A percentile compares a stretch with the other conserved stretches of the same genome.
Evolutionary conservation across 305 asterid genomes (phyloP).

Genomic region (Fraxinus velutina): DNA sequence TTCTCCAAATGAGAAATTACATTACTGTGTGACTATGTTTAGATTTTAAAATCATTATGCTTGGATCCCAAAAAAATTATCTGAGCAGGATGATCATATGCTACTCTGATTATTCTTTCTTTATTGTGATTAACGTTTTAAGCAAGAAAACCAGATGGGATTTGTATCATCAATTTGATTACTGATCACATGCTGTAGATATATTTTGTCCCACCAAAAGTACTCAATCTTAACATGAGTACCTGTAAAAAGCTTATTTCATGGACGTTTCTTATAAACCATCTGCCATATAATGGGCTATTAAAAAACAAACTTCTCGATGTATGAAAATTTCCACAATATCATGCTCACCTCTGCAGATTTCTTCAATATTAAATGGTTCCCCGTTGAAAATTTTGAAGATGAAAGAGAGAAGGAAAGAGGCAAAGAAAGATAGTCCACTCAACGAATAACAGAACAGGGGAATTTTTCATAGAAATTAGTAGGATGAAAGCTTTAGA

Average conservation of each 20-base stretch:
- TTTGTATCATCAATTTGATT: background rate
- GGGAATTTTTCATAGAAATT: background rate
- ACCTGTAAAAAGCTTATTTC: constrained; percentile 1
- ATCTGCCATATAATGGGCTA: background rate
- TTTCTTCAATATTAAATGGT: background rate
- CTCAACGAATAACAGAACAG: constrained; percentile 6
- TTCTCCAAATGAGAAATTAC: background rate
- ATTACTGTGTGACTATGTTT: background rate
- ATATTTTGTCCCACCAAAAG: background rate
- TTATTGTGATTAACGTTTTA: background rate
- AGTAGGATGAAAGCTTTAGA: background rate
- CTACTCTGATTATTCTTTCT: background rate
- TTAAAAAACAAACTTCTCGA: background rate
- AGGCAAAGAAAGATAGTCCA: background rate
- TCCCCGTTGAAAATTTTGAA: background rate
- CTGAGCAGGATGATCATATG: background rate
- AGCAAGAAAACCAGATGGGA: background rate
- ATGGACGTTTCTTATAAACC: background rate
- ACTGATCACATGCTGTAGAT: background rate
- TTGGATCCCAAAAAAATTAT: background rate
- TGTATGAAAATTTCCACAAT: background rate
- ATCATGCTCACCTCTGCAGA: background rate
- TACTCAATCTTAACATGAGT: background rate
- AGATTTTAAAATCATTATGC: background rate
- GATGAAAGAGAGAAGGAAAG: background rate